phyloP scores from a whole-genome alignment of 768 basidiomycete species.

The Suillus fuscotomentosus region DNA sequence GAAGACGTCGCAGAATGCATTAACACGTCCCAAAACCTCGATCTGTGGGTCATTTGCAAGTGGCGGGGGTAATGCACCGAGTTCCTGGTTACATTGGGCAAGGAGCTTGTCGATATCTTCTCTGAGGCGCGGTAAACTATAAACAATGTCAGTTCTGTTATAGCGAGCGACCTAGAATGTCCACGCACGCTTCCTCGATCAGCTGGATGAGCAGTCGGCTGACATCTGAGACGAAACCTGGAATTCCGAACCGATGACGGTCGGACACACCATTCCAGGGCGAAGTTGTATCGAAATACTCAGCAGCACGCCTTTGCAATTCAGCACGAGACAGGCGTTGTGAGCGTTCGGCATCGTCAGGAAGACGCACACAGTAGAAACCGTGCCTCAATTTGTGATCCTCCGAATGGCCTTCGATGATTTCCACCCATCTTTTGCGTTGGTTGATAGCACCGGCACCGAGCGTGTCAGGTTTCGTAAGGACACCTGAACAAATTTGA shows the following conservation, averaged over 20 bases:
- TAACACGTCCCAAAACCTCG: conserved; percentile 35
- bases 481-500: conserved; percentile 38
- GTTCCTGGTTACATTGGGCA: conserved; percentile 23
- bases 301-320: conserved; percentile 34
- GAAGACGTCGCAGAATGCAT: conserved; percentile 31
- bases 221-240: conserved; percentile 32
- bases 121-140: conserved; percentile 31
- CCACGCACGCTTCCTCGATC: conserved; percentile 31
- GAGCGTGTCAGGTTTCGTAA: conserved; percentile 56
- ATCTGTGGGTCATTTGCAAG: conserved; percentile 35
- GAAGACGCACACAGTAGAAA: conserved; percentile 45
- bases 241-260: conserved; percentile 35
- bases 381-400: conserved; percentile 38
- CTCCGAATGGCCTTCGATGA: conserved; percentile 34
- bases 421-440: conserved; percentile 40
- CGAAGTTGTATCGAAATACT: conserved; percentile 32
- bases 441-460: conserved; percentile 34
- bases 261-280: conserved; percentile 35
- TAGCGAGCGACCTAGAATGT: neutral
- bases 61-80: conserved; percentile 27
- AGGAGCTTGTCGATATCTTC: conserved; percentile 24
- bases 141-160: neutral
- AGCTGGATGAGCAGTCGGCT: conserved; percentile 35
- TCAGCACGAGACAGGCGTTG: conserved; percentile 27
- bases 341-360: conserved; percentile 35